Evolutionary conservation across 371 early-diverging fungal species (phyloP), one percentile per base, ranked within the genome.

Genomic region (Syncephalis plumigaleata): DNA sequence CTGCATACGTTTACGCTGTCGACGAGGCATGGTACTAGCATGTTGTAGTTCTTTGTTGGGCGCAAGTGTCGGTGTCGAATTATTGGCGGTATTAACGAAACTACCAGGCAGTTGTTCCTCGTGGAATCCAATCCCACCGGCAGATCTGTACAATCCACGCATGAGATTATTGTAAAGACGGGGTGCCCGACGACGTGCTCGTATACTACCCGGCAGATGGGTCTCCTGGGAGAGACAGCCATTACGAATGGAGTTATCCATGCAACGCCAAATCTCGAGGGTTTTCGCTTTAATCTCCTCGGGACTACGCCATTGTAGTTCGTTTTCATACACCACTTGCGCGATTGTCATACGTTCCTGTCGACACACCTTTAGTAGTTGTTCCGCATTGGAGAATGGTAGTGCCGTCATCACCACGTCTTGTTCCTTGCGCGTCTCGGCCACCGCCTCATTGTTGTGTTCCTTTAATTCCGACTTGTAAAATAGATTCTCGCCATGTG

Each of bases 251-350:
- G 85, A 83, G 50, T 83, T 76, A 59, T 91, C 84, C 94, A 93
- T 93, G 39, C 87, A 87, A 43, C 79, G 68, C 94, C 94, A 93
- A 48, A 93, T 84, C n/a, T 69, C 65, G 48, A 82, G 59, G 1
- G 83, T 68, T 53, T 80, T 66, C 46, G 68, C 64, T 50, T 73
- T 61, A 45, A 93, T 83, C 40, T 85, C 86, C 23, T 77, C 77
- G 26, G 84, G 75, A 8, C 71, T 73, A 25, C 85, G 64, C 94
- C 94, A 93, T 43, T 78, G 77, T 9, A 91, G 72, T 56, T 93
- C 94, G 57, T 93, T 93, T 59, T 84, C 77, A 59, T 80, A 89
- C 0, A 93, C 94, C 0, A 91, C 91, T 56, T 93, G 87, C n/a
- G 94, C 92, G 59, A 93, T 93, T 13, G 86, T 78, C 75, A 88